These are phyloP conservation scores for Leccinum pellstonianum DNA, from an alignment of 768 basidiomycete species.

Conservation along the genomic window DNA sequence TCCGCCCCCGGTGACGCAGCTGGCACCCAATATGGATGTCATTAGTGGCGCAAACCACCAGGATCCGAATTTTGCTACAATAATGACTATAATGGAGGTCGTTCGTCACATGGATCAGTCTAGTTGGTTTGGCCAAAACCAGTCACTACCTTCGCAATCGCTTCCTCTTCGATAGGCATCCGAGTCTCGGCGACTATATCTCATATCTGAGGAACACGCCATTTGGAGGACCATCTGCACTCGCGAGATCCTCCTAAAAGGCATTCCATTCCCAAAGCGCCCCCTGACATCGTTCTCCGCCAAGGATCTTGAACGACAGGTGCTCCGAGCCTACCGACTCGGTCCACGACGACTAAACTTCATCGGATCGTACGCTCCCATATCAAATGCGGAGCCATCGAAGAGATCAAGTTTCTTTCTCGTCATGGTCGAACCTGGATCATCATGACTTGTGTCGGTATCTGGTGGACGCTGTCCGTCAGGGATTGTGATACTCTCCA, in stretches of 20 bases:
- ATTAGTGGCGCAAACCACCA: slow-evolving; percentile 16
- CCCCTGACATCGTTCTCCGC: slow-evolving; percentile 38
- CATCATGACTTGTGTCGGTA: slow-evolving; percentile 53
- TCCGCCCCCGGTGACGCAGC: slow-evolving; percentile 19
- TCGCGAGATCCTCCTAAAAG: slow-evolving; percentile 41
- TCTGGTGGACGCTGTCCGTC: slow-evolving; percentile 58
- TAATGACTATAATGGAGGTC: slow-evolving; percentile 34
- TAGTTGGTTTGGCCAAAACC: slow-evolving; percentile 19
- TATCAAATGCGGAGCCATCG: slow-evolving; percentile 44
- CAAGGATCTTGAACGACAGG: slow-evolving; percentile 45
- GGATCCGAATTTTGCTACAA: slow-evolving; percentile 20
- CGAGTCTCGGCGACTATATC: slow-evolving; percentile 36
- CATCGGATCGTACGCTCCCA: slow-evolving; percentile 16
- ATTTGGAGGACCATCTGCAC: slow-evolving; percentile 57
- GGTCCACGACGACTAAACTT: slow-evolving; percentile 29
- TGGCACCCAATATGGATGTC: slow-evolving; percentile 9
- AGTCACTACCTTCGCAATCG: slow-evolving; percentile 16
- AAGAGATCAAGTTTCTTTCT: slow-evolving; percentile 54
- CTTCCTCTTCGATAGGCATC: slow-evolving; percentile 43
- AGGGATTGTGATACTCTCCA: slow-evolving; percentile 44
- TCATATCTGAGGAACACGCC: slow-evolving; percentile 46
- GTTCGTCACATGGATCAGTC: slow-evolving; percentile 29
- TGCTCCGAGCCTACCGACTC: slow-evolving; percentile 45
- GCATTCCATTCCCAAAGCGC: slow-evolving; percentile 50
- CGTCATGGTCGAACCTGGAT: slow-evolving; percentile 44